These are phyloP conservation scores for Suhomyces wounanorum DNA, from an alignment of 1,139 yeast genomes.

Conservation along the genomic window DNA sequence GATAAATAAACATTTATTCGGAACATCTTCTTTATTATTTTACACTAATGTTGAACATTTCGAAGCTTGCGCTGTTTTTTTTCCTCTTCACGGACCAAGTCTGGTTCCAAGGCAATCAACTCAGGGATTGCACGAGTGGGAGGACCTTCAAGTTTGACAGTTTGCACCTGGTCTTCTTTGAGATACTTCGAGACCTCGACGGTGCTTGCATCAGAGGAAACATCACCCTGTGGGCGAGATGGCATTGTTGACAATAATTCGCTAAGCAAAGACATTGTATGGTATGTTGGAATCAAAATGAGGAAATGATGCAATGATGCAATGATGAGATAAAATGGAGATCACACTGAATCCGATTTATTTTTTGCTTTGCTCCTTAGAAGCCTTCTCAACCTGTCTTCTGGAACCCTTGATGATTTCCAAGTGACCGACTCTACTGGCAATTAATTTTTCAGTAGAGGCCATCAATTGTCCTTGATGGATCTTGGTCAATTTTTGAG, in stretches of 20 bases:
- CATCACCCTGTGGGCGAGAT: not conserved
- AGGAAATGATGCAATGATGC: too few relatives aligned
- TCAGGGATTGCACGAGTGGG: conserved; percentile 24
- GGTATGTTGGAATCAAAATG: too few relatives aligned
- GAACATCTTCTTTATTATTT: not conserved
- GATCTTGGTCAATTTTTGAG: conserved; percentile 55
- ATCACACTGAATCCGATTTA: too few relatives aligned
- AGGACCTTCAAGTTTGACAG: conserved; percentile 6
- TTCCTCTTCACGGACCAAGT: conserved; percentile 24
- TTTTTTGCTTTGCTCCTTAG: conserved; percentile 30
- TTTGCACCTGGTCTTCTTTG: conserved; percentile 12
- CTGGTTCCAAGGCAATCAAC: conserved; percentile 36
- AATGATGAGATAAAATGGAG: too few relatives aligned
- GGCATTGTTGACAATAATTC: not conserved
- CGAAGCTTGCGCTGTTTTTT: conserved; percentile 22
- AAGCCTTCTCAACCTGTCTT: conserved; percentile 68
- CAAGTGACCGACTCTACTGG: conserved; percentile 93
- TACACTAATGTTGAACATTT: conserved; percentile 16
- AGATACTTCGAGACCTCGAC: conserved; percentile 1
- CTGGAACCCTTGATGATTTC: conserved; percentile 92
- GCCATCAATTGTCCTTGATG: conserved; percentile 68
- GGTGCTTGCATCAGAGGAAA: not conserved
- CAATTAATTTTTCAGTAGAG: conserved; percentile 80
- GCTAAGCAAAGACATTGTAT: not conserved
- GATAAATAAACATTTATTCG: not conserved